Evolutionary conservation across 148 eudicot species (phyloP).

Genomic region (Suaeda aralocaspica): DNA sequence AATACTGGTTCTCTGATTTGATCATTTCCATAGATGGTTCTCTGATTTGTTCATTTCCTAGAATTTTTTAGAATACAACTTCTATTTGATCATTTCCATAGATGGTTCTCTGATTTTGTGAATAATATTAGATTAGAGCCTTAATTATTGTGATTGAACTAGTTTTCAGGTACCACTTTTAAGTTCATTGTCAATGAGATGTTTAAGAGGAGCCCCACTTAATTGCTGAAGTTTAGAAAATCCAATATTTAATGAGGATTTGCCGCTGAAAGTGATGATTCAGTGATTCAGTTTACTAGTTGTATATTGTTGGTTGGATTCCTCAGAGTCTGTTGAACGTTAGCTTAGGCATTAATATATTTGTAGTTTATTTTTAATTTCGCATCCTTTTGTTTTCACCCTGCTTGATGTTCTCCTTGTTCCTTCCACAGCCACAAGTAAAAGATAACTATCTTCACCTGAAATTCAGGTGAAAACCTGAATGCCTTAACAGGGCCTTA

Average conservation of each 20-base stretch:
- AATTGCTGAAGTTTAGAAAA: constrained; percentile 18
- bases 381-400: not conserved
- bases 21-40: not conserved
- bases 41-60: too few species aligned
- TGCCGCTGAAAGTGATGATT: constrained; percentile 25
- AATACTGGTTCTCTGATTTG: too few species aligned
- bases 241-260: constrained; percentile 11
- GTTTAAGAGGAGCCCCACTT: constrained; percentile 22
- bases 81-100: not conserved
- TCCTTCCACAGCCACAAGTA: constrained; percentile 2
- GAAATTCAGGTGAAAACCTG: constrained; percentile 15
- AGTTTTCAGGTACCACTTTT: constrained; percentile 14
- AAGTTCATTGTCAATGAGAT: constrained; percentile 19
- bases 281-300: constrained; percentile 12
- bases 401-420: not conserved
- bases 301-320: constrained; percentile 8
- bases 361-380: not conserved
- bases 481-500: not conserved
- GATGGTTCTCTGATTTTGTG: constrained; percentile 12
- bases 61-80: too few species aligned
- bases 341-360: constrained; percentile 5
- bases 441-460: constrained; percentile 11
- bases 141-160: constrained; percentile 6
- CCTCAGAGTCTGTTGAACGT: constrained; percentile 12
- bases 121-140: constrained; percentile 17